These are phyloP conservation scores for Ruellia speciosa DNA, from an alignment of 305 asterid genomes.

Conservation along the genomic window DNA sequence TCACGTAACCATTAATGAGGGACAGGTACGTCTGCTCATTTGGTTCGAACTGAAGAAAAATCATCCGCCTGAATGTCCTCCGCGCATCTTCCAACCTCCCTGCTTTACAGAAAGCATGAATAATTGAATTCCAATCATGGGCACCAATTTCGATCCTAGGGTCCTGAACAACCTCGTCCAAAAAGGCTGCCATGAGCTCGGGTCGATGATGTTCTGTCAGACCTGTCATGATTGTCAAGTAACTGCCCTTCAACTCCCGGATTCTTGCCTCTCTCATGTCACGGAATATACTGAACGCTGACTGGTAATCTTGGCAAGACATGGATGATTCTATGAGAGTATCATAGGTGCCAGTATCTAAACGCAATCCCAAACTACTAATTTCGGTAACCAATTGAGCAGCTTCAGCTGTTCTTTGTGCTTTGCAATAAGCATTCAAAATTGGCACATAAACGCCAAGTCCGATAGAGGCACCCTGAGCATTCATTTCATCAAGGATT, in stretches of 20 bases:
- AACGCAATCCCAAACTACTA: slow-evolving; percentile 44
- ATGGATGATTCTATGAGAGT: slow-evolving; percentile 72
- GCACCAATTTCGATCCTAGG: slow-evolving; percentile 67
- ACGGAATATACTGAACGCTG: slow-evolving; percentile 77
- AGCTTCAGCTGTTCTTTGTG: slow-evolving; percentile 75
- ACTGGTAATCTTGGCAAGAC: slow-evolving; percentile 86
- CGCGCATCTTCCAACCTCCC: slow-evolving; percentile 78
- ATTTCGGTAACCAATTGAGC: slow-evolving; percentile 72
- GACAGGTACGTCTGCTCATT: slow-evolving; percentile 85
- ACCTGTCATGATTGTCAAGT: slow-evolving; percentile 90
- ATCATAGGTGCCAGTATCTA: slow-evolving; percentile 58
- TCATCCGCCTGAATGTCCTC: slow-evolving; percentile 86
- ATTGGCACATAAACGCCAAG: slow-evolving; percentile 72
- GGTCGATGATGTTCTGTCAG: slow-evolving; percentile 87
- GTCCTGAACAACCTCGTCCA: slow-evolving; percentile 80
- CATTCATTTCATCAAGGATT: slow-evolving; percentile 76
- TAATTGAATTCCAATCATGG: slow-evolving; percentile 93
- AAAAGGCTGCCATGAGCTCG: slow-evolving; percentile 82
- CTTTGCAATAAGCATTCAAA: slow-evolving; percentile 67
- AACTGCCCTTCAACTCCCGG: slow-evolving; percentile 53
- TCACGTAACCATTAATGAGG: slow-evolving; percentile 65
- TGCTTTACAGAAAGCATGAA: slow-evolving; percentile 83
- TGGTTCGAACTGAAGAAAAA: slow-evolving; percentile 69
- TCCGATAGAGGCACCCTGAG: slow-evolving; percentile 54
- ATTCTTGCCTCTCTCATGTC: slow-evolving; percentile 85